phyloP scores from a whole-genome alignment of 2,329 filamentous ascomycete genomes.

The Fusarium nodosum region DNA sequence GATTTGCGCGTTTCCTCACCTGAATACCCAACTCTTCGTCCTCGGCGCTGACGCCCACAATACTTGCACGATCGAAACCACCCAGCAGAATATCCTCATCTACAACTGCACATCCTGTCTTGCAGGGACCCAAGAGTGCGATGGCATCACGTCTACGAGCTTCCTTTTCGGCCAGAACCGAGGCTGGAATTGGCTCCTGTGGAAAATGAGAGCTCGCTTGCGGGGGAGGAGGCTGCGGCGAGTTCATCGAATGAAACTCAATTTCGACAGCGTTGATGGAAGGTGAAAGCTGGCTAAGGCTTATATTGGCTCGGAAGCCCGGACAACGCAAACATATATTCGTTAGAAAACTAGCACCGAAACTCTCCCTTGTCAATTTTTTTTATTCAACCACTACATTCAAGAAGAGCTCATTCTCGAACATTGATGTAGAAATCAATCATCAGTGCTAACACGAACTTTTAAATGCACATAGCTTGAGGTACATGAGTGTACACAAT shows the following conservation, averaged over 20 bases:
- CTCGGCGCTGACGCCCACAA: conserved; percentile 69
- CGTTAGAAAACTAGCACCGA: neutral
- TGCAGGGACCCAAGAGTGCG: conserved; percentile 50
- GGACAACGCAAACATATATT: neutral
- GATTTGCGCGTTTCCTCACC: conserved; percentile 53
- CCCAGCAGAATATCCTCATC: conserved; percentile 64
- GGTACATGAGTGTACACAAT: neutral
- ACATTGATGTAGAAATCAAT: neutral
- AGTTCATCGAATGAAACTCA: conserved; percentile 8
- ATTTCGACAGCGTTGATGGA: conserved; percentile 8
- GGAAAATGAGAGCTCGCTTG: conserved; percentile 64
- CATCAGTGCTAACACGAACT: neutral
- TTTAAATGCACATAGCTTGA: neutral
- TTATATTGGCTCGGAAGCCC: neutral
- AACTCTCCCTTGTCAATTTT: too few species aligned
- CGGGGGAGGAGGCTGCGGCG: conserved; percentile 33
- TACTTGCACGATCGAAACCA: conserved; percentile 64
- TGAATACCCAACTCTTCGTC: conserved; percentile 63
- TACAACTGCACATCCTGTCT: conserved; percentile 63
- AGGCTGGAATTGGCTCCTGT: conserved; percentile 61
- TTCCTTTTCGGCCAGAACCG: conserved; percentile 59
- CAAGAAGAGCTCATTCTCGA: neutral
- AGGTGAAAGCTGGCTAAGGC: neutral
- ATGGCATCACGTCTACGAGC: conserved; percentile 53
- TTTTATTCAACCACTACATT: neutral